Conservation (phyloP, 768 basidiomycete species). For the Xerocomellus intermedius region DNA sequence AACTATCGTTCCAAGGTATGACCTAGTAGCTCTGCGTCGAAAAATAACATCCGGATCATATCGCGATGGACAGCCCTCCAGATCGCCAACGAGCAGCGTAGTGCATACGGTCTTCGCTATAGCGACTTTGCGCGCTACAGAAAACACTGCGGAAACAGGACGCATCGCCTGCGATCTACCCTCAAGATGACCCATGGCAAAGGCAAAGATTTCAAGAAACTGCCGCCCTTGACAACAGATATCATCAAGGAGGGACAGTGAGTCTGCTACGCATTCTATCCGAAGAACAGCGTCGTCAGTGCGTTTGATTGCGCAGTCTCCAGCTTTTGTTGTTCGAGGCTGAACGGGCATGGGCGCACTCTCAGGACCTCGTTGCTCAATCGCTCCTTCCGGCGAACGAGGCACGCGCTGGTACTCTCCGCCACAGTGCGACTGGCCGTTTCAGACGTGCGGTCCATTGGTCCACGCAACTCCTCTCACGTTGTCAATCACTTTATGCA, state of each 20-base stretch:
- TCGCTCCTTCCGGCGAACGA: constrained; percentile 52
- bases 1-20: constrained; percentile 43
- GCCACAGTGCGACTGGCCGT: constrained; percentile 74
- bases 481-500: constrained; percentile 62
- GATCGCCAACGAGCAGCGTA: constrained; percentile 85
- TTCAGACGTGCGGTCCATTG: constrained; percentile 79
- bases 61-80: constrained; percentile 60
- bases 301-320: constrained; percentile 44
- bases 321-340: constrained; percentile 86
- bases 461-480: constrained; percentile 74
- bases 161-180: constrained; percentile 81
- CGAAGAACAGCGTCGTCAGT: constrained; percentile 8
- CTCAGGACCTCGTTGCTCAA: constrained; percentile 68
- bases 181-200: constrained; percentile 87
- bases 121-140: constrained; percentile 89
- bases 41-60: constrained; percentile 1
- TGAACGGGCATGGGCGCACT: constrained; percentile 89
- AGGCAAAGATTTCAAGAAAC: constrained; percentile 86
- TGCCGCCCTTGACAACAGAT: constrained; percentile 65
- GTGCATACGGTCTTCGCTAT: constrained; percentile 86
- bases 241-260: constrained; percentile 83
- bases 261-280: constrained; percentile 29
- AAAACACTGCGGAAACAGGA: constrained; percentile 89
- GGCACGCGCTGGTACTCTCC: constrained; percentile 52
- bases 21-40: background rate